These are phyloP conservation scores for Conoideocrella luteorostrata DNA, from an alignment of 2,329 filamentous ascomycete genomes.

Conservation along the genomic window DNA sequence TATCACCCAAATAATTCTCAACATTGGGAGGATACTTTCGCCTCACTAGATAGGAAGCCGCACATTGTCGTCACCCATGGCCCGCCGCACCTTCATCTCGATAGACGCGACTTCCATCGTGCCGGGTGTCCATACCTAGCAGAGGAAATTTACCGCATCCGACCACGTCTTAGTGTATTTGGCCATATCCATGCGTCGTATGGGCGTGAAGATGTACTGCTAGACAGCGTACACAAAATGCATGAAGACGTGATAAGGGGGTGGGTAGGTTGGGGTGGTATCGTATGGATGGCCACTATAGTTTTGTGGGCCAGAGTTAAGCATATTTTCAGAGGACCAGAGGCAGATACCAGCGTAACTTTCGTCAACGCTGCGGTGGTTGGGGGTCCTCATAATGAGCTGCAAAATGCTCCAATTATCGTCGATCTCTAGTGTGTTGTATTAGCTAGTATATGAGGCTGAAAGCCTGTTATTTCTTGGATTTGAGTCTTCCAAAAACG, in stretches of 20 bases:
- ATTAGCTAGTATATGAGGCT: no score
- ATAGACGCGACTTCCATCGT: slow-evolving; percentile 17
- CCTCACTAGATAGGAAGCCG: not conserved
- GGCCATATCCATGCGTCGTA: slow-evolving; percentile 19
- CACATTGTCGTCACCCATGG: slow-evolving; percentile 20
- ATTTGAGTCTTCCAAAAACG: no score
- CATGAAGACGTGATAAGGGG: slow-evolving; percentile 16
- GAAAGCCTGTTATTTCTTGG: no score
- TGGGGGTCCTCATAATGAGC: slow-evolving; percentile 7
- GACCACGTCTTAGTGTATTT: slow-evolving; percentile 16
- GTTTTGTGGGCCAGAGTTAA: slow-evolving; percentile 5
- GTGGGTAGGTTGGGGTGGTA: slow-evolving; percentile 14
- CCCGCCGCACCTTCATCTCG: slow-evolving; percentile 18
- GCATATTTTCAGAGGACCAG: not conserved
- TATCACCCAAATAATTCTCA: slow-evolving; percentile 12
- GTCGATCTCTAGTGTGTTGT: not conserved
- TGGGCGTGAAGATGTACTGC: slow-evolving; percentile 15
- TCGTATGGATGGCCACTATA: slow-evolving; percentile 14
- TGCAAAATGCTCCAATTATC: slow-evolving; percentile 10
- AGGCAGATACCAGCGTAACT: not conserved
- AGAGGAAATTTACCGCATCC: slow-evolving; percentile 12
- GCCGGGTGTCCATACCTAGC: slow-evolving; percentile 18
- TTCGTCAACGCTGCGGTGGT: slow-evolving; percentile 15
- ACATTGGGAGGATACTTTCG: slow-evolving; percentile 12
- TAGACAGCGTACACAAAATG: slow-evolving; percentile 13